Base-by-base conservation (phyloP, 768 basidiomycete species). In the Panus rudis region DNA sequence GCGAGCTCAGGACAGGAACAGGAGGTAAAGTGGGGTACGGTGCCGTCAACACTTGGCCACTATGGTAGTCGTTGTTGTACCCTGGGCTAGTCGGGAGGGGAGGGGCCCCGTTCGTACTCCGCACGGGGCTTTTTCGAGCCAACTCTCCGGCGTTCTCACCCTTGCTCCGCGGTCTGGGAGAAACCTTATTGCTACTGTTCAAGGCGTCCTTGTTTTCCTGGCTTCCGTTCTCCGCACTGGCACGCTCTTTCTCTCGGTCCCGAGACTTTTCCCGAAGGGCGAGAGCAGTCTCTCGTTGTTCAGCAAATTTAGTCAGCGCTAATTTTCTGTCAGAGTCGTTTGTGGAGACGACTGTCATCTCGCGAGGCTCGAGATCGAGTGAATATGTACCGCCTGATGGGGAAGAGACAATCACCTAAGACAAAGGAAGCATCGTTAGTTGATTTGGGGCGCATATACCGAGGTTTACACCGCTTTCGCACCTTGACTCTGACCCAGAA, bases 401-500 rank as follows among this genome's bases (percentile, higher is more conserved):
- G 21, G 69, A 69, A 22, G 78, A 63, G 21, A 81, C 72, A 39
- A 78, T 63, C 48, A 75, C 68, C 70, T 78, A 32, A 47, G 16
- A 38, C 40, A 12, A 25, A 48, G 27, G 40, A 46, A 49, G 12
- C 24, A 40, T 40, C 21, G 20, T 34, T 8, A 22, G 7, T 32
- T 12, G 8, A 24, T 5, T 14, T 24, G 39, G 12, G 38, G 24
- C 6, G n/a, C 26, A 25, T 14, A 33, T 45, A 48, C 48, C 37
- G 48, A 34, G 33, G 47, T 41, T 47, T 44, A 46, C 30, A 28
- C 54, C 45, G 46, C 37, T 26, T 31, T 51, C 52, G 51, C 43
- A 86, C 81, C 74, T 84, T 85, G 51, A 81, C 69, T 34, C 78
- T 75, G 52, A 82, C 65, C 59, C 81, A 79, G 60, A 86, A 92